Evolutionary conservation across 805 yeast genomes (phyloP).

Genomic region (Candida xyloterini): DNA sequence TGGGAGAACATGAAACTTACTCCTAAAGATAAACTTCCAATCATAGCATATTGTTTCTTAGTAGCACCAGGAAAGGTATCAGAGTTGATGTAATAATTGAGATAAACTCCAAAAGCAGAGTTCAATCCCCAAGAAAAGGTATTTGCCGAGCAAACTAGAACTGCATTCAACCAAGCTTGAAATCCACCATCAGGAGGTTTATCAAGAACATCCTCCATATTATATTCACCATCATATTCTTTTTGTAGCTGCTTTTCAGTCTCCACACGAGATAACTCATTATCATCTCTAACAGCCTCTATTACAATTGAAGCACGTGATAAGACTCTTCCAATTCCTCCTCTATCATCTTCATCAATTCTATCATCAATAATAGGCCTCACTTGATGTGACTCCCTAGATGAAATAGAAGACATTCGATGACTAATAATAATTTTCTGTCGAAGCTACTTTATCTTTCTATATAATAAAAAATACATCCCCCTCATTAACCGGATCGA

Average conservation of each 20-base stretch:
- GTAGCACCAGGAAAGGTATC: slow-evolving; percentile 47
- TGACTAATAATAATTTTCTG: not conserved
- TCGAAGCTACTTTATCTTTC: no score
- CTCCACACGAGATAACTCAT: slow-evolving; percentile 23
- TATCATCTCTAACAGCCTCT: slow-evolving; percentile 31
- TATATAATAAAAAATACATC: no score
- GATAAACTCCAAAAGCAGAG: slow-evolving; percentile 52
- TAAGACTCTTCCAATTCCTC: slow-evolving; percentile 4
- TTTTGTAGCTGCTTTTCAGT: slow-evolving; percentile 5
- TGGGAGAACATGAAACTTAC: slow-evolving; percentile 65
- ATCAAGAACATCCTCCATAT: slow-evolving; percentile 25
- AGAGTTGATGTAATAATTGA: slow-evolving; percentile 43
- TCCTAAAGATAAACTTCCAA: slow-evolving; percentile 52
- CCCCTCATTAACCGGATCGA: no score
- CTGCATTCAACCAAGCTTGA: slow-evolving; percentile 49
- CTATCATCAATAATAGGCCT: not conserved
- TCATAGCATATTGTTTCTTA: slow-evolving; percentile 49
- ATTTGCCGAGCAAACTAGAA: slow-evolving; percentile 31
- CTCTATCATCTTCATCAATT: not conserved
- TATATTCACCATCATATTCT: slow-evolving; percentile 33
- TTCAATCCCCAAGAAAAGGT: slow-evolving; percentile 55
- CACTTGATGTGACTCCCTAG: not conserved
- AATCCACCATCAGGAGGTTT: slow-evolving; percentile 43
- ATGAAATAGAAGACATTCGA: not conserved
- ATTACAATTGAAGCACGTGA: slow-evolving; percentile 27